Conservation (phyloP, 129 eudicot genomes). For the Flaveria trinervia region DNA sequence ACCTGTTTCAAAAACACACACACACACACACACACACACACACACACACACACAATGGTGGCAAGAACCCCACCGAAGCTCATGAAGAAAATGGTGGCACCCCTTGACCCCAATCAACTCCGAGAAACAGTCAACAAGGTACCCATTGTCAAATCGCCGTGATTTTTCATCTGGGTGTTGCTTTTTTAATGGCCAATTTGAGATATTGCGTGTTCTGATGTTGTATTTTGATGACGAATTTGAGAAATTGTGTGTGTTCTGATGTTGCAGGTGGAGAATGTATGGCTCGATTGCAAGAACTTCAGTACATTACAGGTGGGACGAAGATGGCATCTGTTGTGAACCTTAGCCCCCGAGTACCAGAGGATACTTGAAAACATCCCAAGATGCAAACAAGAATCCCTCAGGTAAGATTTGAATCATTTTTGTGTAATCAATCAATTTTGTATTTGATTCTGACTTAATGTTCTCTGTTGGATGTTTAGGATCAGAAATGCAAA, state of each 20-base stretch:
- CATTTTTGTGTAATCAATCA: background rate
- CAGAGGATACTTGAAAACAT: constrained; percentile 61
- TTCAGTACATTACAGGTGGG: constrained; percentile 83
- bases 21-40: constrained; percentile 19
- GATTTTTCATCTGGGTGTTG: background rate
- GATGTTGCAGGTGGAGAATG: constrained; percentile 87
- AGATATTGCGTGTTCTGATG: background rate
- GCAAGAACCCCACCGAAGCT: constrained; percentile 92
- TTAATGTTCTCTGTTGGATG: constrained; percentile 19
- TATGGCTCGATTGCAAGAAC: constrained; percentile 91
- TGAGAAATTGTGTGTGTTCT: background rate
- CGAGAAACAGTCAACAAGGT: constrained; percentile 89
- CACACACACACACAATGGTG: constrained; percentile 54
- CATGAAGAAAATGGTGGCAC: constrained; percentile 62
- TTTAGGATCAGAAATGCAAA: constrained; percentile 58
- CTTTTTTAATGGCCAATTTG: background rate
- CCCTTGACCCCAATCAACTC: constrained; percentile 75
- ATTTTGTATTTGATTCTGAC: background rate
- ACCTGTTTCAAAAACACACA: constrained; percentile 24
- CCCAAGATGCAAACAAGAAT: constrained; percentile 85
- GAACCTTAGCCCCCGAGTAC: constrained; percentile 73
- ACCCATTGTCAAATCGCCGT: background rate
- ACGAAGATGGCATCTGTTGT: constrained; percentile 33
- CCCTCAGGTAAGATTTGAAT: constrained; percentile 51
- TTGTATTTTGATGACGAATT: constrained; percentile 23